Evolutionary conservation across 106 monocot genomes (phyloP).

Genomic region (Apostasia ramifera): DNA sequence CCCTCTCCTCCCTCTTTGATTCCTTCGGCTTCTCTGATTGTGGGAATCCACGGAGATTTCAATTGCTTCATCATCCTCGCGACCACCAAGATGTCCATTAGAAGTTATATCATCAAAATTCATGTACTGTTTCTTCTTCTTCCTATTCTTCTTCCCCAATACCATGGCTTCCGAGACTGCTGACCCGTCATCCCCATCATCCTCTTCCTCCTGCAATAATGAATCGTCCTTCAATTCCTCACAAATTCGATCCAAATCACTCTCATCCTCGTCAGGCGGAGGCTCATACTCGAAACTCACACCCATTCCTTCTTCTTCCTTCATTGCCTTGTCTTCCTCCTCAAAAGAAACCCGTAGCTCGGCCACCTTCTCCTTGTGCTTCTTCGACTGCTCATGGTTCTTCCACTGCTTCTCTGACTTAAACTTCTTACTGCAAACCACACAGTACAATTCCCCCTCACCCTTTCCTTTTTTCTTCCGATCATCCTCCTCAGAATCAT

Average conservation of each 20-base stretch:
- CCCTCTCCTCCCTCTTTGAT: slow-evolving; percentile 27
- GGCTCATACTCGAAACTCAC: slow-evolving; percentile 33
- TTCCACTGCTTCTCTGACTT: slow-evolving; percentile 99
- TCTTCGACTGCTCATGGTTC: slow-evolving; percentile 98
- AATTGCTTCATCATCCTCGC: slow-evolving; percentile 28
- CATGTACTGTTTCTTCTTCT: not conserved
- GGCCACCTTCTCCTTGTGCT: slow-evolving; percentile 78
- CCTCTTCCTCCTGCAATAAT: slow-evolving; percentile 20
- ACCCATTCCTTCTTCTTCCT: slow-evolving; percentile 24
- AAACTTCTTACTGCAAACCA: slow-evolving; percentile 88
- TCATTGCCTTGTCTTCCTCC: slow-evolving; percentile 45
- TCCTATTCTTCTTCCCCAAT: slow-evolving; percentile 41
- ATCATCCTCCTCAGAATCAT: slow-evolving; percentile 22
- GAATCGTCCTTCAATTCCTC: slow-evolving; percentile 43
- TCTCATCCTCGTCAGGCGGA: slow-evolving; percentile 13
- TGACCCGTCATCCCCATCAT: slow-evolving; percentile 34
- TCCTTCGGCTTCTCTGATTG: slow-evolving; percentile 21
- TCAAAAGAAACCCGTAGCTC: slow-evolving; percentile 50
- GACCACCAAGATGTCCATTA: not conserved
- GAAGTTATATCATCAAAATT: slow-evolving; percentile 13
- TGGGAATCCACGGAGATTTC: slow-evolving; percentile 16
- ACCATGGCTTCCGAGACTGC: slow-evolving; percentile 66
- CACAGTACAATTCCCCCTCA: slow-evolving; percentile 72
- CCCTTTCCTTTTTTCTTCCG: slow-evolving; percentile 27
- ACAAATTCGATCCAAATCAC: slow-evolving; percentile 29